phyloP scores from a whole-genome alignment of 225 moss, liverwort and hornwort species.

The Polytrichum formosum region DNA sequence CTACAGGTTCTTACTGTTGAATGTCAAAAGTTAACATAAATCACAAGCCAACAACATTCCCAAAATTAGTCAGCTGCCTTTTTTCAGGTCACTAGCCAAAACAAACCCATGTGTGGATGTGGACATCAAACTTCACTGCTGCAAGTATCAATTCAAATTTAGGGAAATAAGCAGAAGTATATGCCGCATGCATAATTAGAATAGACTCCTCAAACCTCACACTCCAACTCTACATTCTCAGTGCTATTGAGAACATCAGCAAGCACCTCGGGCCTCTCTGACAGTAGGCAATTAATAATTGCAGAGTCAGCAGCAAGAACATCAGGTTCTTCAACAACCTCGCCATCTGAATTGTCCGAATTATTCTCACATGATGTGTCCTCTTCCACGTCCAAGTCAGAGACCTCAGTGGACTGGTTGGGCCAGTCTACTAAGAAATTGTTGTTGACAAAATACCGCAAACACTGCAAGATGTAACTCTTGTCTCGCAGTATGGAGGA shows the following conservation, averaged over 20 bases:
- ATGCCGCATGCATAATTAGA: too few relatives aligned
- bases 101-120: too few relatives aligned
- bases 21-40: too few relatives aligned
- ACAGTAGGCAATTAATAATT: slow-evolving; percentile 38
- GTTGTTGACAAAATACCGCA: slow-evolving; percentile 80
- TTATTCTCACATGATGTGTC: slow-evolving; percentile 25
- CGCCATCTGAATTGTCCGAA: slow-evolving; percentile 39
- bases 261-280: slow-evolving; percentile 40
- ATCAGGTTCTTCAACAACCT: slow-evolving; percentile 43
- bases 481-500: slow-evolving; percentile 69
- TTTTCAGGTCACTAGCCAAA: too few relatives aligned
- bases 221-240: slow-evolving; percentile 23
- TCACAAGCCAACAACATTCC: too few relatives aligned
- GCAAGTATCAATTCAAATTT: too few relatives aligned
- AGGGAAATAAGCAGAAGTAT: too few relatives aligned
- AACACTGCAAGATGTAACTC: slow-evolving; percentile 74
- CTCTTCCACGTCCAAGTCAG: slow-evolving; percentile 22
- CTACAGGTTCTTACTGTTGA: too few relatives aligned
- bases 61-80: too few relatives aligned
- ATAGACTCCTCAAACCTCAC: slow-evolving; percentile 9
- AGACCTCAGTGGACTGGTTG: slow-evolving; percentile 29
- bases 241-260: slow-evolving; percentile 25
- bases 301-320: slow-evolving; percentile 44
- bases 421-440: slow-evolving; percentile 65
- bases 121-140: too few relatives aligned